These are phyloP conservation scores for Paramecium tetraurelia DNA, from an alignment of 73 alveolate species.

Conservation along the genomic window DNA sequence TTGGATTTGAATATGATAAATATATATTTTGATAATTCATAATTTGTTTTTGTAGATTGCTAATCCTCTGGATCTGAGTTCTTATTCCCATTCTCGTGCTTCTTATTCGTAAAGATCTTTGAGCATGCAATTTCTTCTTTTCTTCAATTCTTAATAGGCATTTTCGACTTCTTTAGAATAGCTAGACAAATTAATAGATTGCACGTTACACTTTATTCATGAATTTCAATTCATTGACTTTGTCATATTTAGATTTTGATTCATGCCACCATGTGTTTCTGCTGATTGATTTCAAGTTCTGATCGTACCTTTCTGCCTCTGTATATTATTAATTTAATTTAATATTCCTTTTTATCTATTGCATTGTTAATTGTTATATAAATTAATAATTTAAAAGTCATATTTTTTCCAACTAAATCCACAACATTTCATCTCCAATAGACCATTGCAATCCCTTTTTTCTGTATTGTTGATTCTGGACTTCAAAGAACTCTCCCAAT, in stretches of 20 bases:
- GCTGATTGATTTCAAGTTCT: background rate
- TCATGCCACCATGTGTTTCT: slow-evolving; percentile 58
- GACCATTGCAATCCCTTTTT: slow-evolving; percentile 31
- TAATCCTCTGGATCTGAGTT: background rate
- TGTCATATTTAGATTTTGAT: slow-evolving; percentile 47
- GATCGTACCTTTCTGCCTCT: slow-evolving; percentile 45
- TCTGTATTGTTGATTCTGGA: background rate
- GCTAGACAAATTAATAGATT: background rate
- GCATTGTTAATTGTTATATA: background rate
- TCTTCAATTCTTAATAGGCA: slow-evolving; percentile 38
- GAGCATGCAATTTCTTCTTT: slow-evolving; percentile 40
- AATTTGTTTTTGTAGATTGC: slow-evolving; percentile 36
- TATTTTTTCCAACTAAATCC: slow-evolving; percentile 19
- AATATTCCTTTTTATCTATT: slow-evolving; percentile 28
- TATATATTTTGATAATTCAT: background rate
- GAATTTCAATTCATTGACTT: slow-evolving; percentile 27
- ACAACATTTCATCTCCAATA: background rate
- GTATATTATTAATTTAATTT: background rate
- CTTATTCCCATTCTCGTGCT: slow-evolving; percentile 50
- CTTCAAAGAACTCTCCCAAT: background rate
- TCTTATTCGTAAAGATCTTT: slow-evolving; percentile 39
- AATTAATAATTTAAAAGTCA: background rate
- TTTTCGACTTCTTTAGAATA: slow-evolving; percentile 33
- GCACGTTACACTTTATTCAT: slow-evolving; percentile 39
- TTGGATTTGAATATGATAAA: background rate